Evolutionary conservation across 179 eudicot genomes (phyloP), one percentile per base, ranked within the genome.

Genomic region (Vitellaria paradoxa): DNA sequence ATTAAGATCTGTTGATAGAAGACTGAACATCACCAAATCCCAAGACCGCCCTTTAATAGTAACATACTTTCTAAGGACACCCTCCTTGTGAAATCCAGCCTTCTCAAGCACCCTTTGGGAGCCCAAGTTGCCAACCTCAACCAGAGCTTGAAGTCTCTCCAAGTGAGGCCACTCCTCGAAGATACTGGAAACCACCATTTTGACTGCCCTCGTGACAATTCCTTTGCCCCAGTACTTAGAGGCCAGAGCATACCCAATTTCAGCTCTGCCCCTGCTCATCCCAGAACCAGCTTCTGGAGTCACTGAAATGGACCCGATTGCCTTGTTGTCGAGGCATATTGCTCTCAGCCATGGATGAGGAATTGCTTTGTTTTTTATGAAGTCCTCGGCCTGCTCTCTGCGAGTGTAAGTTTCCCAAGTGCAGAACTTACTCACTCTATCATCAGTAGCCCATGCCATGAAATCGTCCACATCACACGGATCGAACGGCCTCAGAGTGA

Each of bases 361-460:
- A 75, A 21, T 74, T 2, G 79, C 87, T 6, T 26, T 3, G 66
- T 84, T 80, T 7, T 50, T 23, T 9, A 86, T 57, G 77, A 20
- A 82, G 37, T 84, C 75, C 1, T 80, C 6, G 10, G 83, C 87
- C 17, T 82, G 67, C 10, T 87, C 82, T 68, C 47, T 80, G 12
- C 76, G 82, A 42, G 83, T 82, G 85, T 79, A 82, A 0, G 89
- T 73, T 15, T 84, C 80, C 83, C 84, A 85, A 30, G 75, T 14
- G 76, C 89, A 86, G 20, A 76, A 88, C 3, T 37, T 72, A 26
- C 85, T 82, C 18, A 83, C 91, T 49, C 17, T 60, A 0, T 83
- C 82, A 65, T 89, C 91, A 4, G 87, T 71, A 2, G 78, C 88
- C 92, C 89, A 88, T 5, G 55, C 77, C 91, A 88, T 88, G 64